Base-by-base conservation (phyloP, 306 rosid species). In the Medicago ruthenica region DNA sequence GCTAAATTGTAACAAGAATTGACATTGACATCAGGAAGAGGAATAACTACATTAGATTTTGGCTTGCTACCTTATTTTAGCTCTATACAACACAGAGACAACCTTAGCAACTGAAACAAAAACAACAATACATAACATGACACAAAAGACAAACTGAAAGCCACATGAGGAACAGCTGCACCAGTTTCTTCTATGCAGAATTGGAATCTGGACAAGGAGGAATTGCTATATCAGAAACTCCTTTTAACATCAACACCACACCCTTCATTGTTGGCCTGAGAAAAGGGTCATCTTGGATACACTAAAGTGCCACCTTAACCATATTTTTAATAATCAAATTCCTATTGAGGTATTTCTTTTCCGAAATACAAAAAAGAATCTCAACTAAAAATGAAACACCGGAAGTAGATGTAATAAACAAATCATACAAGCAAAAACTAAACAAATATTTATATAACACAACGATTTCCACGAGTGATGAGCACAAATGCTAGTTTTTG, bases 211-310 rank as follows among this genome's bases (percentile, higher is more conserved):
- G 87, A 42, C 77, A 76, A 18, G 87, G 87, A 76, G 87, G 84
- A 67, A 80, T 54, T 16, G 84, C 69, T 53, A 76, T 50, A n/a
- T 80, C 80, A 0, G 79, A 50, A 53, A 80, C 20, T 66, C 87
- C 87, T 72, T 80, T 80, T 41, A 84, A 73, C 84, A 84, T 76
- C 82, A 80, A 41, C 42, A 84, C 70, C 51, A 84, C 84, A 41
- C 82, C 77, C 70, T 84, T 84, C 82, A 84, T 84, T 41, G 87
- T 58, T 59, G 87, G 87, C 4, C 87, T 69, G 10, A 80, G 82
- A 72, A 36, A 20, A 39, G 87, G 70, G 20, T 84, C 87, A 59
- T 80, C 87, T 76, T 84, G 82, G 70, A 80, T 44, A 15, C 84
- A 84, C 84, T 84, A 84, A n/a, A 80, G 67, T 45, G 77, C 87